Conservation (phyloP, 1,139 yeast genomes). For the Chernovozyma sophiae-reginae region DNA sequence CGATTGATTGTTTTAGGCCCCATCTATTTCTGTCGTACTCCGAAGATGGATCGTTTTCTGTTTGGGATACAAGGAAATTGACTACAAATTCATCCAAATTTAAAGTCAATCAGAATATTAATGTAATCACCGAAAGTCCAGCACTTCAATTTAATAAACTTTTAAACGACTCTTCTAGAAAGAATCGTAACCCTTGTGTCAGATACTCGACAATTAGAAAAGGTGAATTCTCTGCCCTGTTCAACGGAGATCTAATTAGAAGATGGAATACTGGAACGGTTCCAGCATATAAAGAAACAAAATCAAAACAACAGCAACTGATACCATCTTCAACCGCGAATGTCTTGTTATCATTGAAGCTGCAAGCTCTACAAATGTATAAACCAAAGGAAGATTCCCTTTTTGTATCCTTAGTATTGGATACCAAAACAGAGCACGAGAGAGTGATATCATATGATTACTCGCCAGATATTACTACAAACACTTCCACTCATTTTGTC, state of each 20-base stretch:
- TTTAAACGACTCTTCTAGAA: constrained; percentile 60
- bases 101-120: constrained; percentile 13
- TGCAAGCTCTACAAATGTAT: constrained; percentile 34
- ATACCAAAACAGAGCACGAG: constrained; percentile 72
- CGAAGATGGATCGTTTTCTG: constrained; percentile 79
- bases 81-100: constrained; percentile 18
- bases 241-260: constrained; percentile 72
- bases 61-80: constrained; percentile 83
- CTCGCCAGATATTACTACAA: constrained; percentile 49
- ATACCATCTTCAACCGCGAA: constrained; percentile 5
- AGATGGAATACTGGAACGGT: constrained; percentile 77
- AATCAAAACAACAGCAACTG: constrained; percentile 13
- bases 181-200: constrained; percentile 61
- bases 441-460: constrained; percentile 85
- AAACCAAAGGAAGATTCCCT: constrained; percentile 47
- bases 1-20: constrained; percentile 61
- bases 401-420: constrained; percentile 74
- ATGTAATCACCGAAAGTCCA: constrained; percentile 49
- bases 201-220: constrained; percentile 64
- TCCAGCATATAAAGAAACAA: constrained; percentile 24
- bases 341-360: constrained; percentile 21
- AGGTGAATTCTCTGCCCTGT: constrained; percentile 77
- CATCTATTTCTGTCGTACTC: constrained; percentile 69
- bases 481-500: constrained; percentile 54
- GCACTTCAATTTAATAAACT: constrained; percentile 63